Evolutionary conservation across 2,329 filamentous ascomycete species (phyloP).

Genomic region (Thyridium curvatum): DNA sequence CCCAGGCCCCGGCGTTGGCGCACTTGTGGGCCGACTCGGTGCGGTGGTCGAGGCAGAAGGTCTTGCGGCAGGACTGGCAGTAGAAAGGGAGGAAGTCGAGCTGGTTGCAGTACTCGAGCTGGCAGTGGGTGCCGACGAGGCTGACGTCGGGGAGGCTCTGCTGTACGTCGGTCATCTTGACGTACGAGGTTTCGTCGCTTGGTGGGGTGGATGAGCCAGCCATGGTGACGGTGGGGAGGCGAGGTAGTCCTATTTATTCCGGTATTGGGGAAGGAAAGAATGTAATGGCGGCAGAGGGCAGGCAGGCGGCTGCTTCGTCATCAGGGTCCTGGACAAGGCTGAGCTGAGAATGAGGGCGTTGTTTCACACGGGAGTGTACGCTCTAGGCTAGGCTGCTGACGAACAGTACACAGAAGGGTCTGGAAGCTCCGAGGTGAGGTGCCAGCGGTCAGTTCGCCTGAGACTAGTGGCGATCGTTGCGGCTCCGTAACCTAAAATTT

Average conservation of each 20-base stretch:
- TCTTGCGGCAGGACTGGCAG: conserved; percentile 80
- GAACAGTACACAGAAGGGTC: conserved; percentile 11
- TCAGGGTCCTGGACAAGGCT: background rate
- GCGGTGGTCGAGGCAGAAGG: conserved; percentile 91
- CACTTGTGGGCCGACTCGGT: conserved; percentile 76
- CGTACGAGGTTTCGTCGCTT: conserved; percentile 47
- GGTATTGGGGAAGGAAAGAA: conserved; percentile 1
- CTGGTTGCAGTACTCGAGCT: conserved; percentile 85
- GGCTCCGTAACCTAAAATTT: no score
- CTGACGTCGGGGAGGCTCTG: conserved; percentile 57
- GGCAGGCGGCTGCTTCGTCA: background rate
- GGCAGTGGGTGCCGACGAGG: conserved; percentile 84
- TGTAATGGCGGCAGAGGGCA: background rate
- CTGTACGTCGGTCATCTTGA: conserved; percentile 61
- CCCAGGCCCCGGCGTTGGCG: conserved; percentile 55
- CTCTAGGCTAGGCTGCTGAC: conserved; percentile 6
- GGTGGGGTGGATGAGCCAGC: conserved; percentile 32
- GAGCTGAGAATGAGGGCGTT: background rate
- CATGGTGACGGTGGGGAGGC: conserved; percentile 32
- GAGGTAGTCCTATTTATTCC: background rate
- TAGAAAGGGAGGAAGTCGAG: conserved; percentile 94
- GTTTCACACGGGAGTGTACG: background rate
- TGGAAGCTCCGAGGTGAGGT: conserved; percentile 7
- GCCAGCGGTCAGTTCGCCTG: background rate
- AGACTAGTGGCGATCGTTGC: background rate